phyloP scores from a whole-genome alignment of 768 basidiomycete genomes.

The Mycena olivaceomarginata region DNA sequence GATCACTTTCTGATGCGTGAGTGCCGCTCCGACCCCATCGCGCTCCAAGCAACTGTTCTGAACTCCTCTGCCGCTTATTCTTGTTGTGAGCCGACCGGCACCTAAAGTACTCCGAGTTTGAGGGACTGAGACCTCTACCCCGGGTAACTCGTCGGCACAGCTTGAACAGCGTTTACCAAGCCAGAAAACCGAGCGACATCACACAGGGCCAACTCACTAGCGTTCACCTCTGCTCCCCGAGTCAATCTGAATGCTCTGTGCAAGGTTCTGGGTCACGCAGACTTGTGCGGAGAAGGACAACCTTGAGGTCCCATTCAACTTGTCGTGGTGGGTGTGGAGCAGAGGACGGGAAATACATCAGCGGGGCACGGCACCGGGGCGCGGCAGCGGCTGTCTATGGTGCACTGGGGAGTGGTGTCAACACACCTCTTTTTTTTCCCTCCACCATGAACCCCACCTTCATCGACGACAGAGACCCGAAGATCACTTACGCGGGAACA shows the following conservation, averaged over 20 bases:
- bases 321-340: neutral
- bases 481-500: slow-evolving; percentile 17
- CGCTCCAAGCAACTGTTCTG: too few species aligned
- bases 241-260: neutral
- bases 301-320: neutral
- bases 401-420: neutral
- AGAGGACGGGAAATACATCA: neutral
- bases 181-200: neutral
- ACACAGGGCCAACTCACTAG: neutral
- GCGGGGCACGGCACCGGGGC: neutral
- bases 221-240: neutral
- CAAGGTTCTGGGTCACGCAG: neutral
- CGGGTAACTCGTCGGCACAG: neutral
- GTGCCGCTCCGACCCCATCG: too few species aligned
- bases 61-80: too few species aligned
- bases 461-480: slow-evolving; percentile 25
- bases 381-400: too few species aligned
- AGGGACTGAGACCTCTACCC: neutral
- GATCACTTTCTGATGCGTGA: too few species aligned
- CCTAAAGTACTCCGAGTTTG: neutral
- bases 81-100: neutral
- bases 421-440: neutral
- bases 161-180: neutral
- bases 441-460: neutral
- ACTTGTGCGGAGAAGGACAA: neutral